Conservation (phyloP, 164 flowering plant genomes). For the Paratinospora sagittata region DNA sequence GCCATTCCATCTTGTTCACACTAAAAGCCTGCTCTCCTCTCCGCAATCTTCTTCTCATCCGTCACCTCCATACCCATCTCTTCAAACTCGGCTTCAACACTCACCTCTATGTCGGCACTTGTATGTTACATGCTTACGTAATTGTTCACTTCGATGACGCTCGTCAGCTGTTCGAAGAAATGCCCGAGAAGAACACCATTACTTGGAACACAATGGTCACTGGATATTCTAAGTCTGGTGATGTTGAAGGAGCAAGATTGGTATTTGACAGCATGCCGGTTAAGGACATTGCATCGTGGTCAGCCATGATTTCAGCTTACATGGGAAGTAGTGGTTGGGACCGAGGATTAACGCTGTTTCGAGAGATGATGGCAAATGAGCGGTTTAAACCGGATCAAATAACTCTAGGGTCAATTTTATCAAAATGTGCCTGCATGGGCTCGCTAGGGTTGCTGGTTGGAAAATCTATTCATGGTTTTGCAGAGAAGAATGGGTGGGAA, state of each 20-base stretch:
- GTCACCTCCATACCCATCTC: slow-evolving; percentile 52
- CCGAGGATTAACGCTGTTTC: slow-evolving; percentile 34
- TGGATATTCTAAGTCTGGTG: slow-evolving; percentile 37
- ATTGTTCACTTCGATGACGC: slow-evolving; percentile 30
- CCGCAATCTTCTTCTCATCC: slow-evolving; percentile 19
- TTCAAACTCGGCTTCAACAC: slow-evolving; percentile 38
- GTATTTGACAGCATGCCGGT: slow-evolving; percentile 44
- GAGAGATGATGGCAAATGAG: slow-evolving; percentile 36
- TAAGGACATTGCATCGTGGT: slow-evolving; percentile 48
- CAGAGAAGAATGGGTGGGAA: slow-evolving; percentile 38
- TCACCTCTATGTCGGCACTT: slow-evolving; percentile 48
- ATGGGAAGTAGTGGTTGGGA: slow-evolving; percentile 25
- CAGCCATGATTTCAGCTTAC: slow-evolving; percentile 55
- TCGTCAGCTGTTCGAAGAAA: slow-evolving; percentile 52
- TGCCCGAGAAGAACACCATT: slow-evolving; percentile 41
- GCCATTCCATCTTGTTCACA: slow-evolving; percentile 39
- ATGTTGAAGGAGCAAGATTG: slow-evolving; percentile 27
- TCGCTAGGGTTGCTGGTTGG: slow-evolving; percentile 48
- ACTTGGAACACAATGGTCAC: slow-evolving; percentile 65
- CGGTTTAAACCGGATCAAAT: slow-evolving; percentile 39
- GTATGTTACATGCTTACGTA: slow-evolving; percentile 33
- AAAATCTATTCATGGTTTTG: slow-evolving; percentile 48
- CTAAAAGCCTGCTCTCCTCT: slow-evolving; percentile 38
- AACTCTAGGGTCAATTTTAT: slow-evolving; percentile 32
- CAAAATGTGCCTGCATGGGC: slow-evolving; percentile 47